Evolutionary conservation across 139 green algal species (phyloP).

Genomic region (Spirogloea muscicola): DNA sequence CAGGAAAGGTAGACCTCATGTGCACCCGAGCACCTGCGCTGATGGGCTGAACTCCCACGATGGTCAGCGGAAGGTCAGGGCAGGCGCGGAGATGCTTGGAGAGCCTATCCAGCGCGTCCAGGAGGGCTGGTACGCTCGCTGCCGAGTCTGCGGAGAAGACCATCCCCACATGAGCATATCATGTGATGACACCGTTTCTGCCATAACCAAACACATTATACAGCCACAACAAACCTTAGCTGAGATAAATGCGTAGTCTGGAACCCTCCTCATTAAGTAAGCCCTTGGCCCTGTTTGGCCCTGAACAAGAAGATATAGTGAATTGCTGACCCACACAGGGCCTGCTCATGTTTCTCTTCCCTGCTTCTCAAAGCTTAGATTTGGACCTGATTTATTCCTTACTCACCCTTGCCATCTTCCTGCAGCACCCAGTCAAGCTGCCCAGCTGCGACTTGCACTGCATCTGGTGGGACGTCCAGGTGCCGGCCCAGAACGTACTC

Average conservation of each 20-base stretch:
- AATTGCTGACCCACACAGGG: not conserved
- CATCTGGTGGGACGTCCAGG: not conserved
- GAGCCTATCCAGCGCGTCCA: constrained; percentile 25
- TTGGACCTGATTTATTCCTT: too few species aligned
- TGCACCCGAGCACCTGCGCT: constrained; percentile 19
- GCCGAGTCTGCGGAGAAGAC: constrained; percentile 9
- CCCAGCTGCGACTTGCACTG: constrained; percentile 6
- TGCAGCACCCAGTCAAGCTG: constrained; percentile 35
- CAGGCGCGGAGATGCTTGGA: constrained; percentile 36
- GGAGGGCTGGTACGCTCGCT: not conserved
- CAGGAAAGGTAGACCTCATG: not conserved
- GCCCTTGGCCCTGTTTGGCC: not conserved
- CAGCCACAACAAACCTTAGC: not conserved
- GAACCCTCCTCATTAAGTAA: not conserved
- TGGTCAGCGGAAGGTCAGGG: constrained; percentile 15
- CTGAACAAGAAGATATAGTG: not conserved
- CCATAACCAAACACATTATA: not conserved
- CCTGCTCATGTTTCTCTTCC: not conserved
- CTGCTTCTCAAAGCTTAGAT: not conserved
- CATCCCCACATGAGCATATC: constrained; percentile 2
- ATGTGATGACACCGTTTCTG: not conserved
- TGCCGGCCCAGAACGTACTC: constrained; percentile 24
- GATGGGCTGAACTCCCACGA: constrained; percentile 36
- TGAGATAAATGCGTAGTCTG: not conserved
- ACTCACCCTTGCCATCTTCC: constrained; percentile 20